These are phyloP conservation scores for Paramarasmius palmivorus DNA, from an alignment of 1,284 basidiomycete species.

Conservation along the genomic window DNA sequence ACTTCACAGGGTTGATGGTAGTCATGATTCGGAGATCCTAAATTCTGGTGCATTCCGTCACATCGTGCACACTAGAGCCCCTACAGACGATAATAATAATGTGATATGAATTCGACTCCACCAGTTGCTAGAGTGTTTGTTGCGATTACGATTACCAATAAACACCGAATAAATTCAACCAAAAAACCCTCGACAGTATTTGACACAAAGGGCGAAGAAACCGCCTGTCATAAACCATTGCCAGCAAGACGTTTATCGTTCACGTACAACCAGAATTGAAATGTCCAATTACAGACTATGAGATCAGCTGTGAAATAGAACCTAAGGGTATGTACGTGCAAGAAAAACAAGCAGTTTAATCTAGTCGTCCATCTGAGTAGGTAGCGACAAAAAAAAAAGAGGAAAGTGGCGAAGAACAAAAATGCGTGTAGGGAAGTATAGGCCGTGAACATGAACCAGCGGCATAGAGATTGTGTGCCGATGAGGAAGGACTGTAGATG, in stretches of 20 bases:
- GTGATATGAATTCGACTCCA: background rate
- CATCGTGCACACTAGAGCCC: background rate
- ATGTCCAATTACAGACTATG: too few relatives aligned
- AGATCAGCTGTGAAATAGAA: too few relatives aligned
- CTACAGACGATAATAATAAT: background rate
- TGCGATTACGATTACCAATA: too few relatives aligned
- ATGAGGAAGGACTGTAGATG: conserved; percentile 19
- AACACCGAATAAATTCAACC: too few relatives aligned
- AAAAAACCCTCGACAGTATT: too few relatives aligned
- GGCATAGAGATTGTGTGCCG: conserved; percentile 20
- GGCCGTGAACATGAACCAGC: conserved; percentile 25
- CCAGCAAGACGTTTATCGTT: too few relatives aligned
- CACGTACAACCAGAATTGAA: too few relatives aligned
- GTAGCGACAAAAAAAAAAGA: background rate
- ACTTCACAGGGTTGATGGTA: background rate
- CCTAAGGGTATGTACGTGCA: too few relatives aligned
- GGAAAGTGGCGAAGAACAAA: conserved; percentile 3
- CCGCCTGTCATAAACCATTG: too few relatives aligned
- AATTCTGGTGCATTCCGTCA: conserved; percentile 10
- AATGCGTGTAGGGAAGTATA: background rate
- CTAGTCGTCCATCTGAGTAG: background rate
- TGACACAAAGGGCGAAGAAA: too few relatives aligned
- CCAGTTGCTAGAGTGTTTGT: too few relatives aligned
- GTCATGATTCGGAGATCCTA: conserved; percentile 1
- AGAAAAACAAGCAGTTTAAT: too few relatives aligned